Conservation (phyloP, 345 rosid genomes). For the Adansonia digitata region DNA sequence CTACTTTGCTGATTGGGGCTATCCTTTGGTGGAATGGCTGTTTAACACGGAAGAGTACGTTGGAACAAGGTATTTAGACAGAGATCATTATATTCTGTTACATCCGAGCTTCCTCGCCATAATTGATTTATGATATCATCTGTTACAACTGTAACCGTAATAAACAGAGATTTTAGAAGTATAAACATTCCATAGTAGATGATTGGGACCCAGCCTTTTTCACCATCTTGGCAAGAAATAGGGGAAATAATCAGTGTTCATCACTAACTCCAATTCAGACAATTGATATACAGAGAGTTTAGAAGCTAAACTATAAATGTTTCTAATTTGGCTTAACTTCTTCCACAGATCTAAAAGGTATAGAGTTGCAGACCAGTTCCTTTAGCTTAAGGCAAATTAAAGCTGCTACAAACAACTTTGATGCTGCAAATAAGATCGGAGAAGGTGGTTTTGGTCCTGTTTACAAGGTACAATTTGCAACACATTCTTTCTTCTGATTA, state of each 20-base stretch:
- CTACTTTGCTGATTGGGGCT: slow-evolving; percentile 10
- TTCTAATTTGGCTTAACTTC: background rate
- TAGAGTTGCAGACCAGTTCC: background rate
- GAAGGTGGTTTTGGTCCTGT: slow-evolving; percentile 70
- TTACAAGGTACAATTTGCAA: slow-evolving; percentile 35
- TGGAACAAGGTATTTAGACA: slow-evolving; percentile 15
- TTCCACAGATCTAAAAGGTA: slow-evolving; percentile 23
- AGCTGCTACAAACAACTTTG: slow-evolving; percentile 48
- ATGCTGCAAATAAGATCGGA: slow-evolving; percentile 46
- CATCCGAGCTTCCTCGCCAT: background rate
- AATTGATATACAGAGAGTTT: background rate
- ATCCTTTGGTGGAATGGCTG: slow-evolving; percentile 33
- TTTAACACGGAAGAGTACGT: background rate
- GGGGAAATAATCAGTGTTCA: background rate
- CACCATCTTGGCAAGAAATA: background rate
- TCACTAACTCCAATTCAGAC: too few species aligned
- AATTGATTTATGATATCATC: too few species aligned
- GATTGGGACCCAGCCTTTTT: too few species aligned
- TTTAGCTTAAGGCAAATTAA: background rate
- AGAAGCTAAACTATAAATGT: background rate
- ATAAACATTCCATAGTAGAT: too few species aligned
- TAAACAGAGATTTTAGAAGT: background rate
- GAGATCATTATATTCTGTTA: background rate
- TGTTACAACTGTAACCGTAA: too few species aligned
- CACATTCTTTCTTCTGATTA: background rate